Conservation (phyloP, 441 rosid species). For the Aquilaria agallochum region DNA sequence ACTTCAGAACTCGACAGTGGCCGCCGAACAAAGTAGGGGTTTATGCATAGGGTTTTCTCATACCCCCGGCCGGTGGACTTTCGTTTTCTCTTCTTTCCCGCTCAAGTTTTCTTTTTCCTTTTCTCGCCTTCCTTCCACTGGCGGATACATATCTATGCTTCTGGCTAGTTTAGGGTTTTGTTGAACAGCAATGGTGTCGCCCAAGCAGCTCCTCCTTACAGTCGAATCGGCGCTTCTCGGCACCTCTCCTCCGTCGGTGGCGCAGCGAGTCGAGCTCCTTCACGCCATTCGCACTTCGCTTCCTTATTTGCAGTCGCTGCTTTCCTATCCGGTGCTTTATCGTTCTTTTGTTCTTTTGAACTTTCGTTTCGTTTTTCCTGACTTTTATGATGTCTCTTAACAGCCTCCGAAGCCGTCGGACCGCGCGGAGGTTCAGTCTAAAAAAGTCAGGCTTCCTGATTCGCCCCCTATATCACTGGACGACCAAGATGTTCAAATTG, state of each 20-base stretch:
- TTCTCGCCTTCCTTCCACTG: too few relatives aligned
- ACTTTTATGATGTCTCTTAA: neutral
- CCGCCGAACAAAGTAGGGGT: too few relatives aligned
- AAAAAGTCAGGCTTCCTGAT: constrained; percentile 88
- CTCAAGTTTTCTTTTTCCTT: too few relatives aligned
- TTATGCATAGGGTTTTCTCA: too few relatives aligned
- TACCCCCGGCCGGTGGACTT: too few relatives aligned
- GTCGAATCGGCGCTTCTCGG: constrained; percentile 77
- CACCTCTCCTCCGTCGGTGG: constrained; percentile 63
- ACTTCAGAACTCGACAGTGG: too few relatives aligned
- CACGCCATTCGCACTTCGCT: constrained; percentile 73
- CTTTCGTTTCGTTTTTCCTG: neutral
- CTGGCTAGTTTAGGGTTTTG: constrained; percentile 17
- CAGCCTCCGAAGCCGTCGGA: constrained; percentile 79
- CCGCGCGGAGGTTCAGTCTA: constrained; percentile 73
- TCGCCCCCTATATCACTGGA: constrained; percentile 75
- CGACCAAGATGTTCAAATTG: constrained; percentile 87
- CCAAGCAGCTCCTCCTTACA: constrained; percentile 67
- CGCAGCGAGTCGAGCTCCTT: constrained; percentile 72
- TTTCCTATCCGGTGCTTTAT: constrained; percentile 55
- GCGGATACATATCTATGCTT: too few relatives aligned
- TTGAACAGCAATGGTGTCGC: constrained; percentile 46
- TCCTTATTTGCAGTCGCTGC: constrained; percentile 59
- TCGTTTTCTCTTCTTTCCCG: too few relatives aligned
- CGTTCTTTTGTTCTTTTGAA: neutral